Evolutionary conservation across 2,329 filamentous ascomycete genomes (phyloP).

Genomic region (Zasmidium angulare): DNA sequence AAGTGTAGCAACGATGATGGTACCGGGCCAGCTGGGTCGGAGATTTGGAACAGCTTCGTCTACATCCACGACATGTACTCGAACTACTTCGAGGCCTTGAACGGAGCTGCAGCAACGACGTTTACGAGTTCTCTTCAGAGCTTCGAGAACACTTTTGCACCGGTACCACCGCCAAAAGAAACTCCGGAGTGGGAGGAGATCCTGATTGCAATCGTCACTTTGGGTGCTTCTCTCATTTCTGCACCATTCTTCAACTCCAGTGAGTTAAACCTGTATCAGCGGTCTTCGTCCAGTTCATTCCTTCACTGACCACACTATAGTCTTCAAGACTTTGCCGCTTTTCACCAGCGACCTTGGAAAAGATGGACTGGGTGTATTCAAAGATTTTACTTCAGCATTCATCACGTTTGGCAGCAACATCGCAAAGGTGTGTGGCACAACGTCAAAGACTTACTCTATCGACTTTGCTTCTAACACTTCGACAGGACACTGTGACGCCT

Average conservation of each 20-base stretch:
- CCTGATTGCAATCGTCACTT: neutral
- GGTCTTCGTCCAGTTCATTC: too few relatives aligned
- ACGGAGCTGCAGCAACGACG: neutral
- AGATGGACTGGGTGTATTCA: neutral
- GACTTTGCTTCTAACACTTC: neutral
- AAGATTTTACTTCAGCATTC: neutral
- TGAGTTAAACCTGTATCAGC: neutral
- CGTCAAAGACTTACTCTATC: too few relatives aligned
- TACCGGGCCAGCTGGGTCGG: neutral
- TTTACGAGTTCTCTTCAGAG: neutral
- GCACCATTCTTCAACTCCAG: neutral
- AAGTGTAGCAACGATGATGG: neutral
- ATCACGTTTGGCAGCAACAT: neutral
- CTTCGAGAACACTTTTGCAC: neutral
- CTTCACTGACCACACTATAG: neutral
- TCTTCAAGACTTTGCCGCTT: neutral
- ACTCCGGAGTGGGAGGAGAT: neutral
- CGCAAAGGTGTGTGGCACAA: neutral
- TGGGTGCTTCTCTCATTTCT: neutral
- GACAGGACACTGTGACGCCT: neutral
- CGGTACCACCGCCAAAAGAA: neutral
- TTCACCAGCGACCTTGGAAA: neutral
- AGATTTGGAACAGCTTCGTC: neutral
- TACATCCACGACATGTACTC: neutral
- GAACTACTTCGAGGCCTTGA: neutral